phyloP scores from a whole-genome alignment of 495 filamentous ascomycete genomes.

The Clavariopsis aquatica region DNA sequence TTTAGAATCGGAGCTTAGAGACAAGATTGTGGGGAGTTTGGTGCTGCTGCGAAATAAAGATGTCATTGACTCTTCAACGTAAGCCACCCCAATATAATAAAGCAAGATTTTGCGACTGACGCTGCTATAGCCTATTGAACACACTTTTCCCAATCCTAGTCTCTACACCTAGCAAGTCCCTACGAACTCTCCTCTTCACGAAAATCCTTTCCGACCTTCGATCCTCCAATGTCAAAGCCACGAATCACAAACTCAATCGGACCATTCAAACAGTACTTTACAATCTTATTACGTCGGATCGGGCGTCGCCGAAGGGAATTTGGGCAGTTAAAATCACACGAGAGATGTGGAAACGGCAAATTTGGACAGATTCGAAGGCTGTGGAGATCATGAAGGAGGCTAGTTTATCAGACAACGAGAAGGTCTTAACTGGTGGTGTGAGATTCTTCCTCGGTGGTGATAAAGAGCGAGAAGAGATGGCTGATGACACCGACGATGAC shows the following conservation, averaged over 20 bases:
- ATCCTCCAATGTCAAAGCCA: constrained; percentile 77
- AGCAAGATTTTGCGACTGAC: neutral
- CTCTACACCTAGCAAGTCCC: constrained; percentile 79
- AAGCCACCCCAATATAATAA: too few relatives aligned
- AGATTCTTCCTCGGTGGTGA: constrained; percentile 95
- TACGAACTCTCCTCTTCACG: constrained; percentile 79
- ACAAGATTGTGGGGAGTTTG: constrained; percentile 91
- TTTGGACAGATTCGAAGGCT: constrained; percentile 85
- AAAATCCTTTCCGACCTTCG: constrained; percentile 91
- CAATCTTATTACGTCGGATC: constrained; percentile 84
- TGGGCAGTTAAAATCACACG: constrained; percentile 92
- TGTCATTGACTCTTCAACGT: constrained; percentile 77
- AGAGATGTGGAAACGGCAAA: constrained; percentile 83
- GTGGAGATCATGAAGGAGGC: constrained; percentile 96
- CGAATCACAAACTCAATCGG: constrained; percentile 87
- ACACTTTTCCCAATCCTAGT: constrained; percentile 91
- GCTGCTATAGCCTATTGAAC: constrained; percentile 60
- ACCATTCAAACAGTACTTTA: constrained; percentile 90
- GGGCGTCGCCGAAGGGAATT: constrained; percentile 77
- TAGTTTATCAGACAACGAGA: constrained; percentile 77
- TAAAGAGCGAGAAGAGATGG: constrained; percentile 86
- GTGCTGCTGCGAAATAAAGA: constrained; percentile 88
- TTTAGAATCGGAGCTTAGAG: constrained; percentile 77
- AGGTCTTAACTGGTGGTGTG: constrained; percentile 82
- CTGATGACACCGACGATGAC: constrained; percentile 82